A percentile compares a stretch with the other conserved stretches of the same genome.
Conservation (phyloP, 257 asterid species). For the Jacaranda copaia region DNA sequence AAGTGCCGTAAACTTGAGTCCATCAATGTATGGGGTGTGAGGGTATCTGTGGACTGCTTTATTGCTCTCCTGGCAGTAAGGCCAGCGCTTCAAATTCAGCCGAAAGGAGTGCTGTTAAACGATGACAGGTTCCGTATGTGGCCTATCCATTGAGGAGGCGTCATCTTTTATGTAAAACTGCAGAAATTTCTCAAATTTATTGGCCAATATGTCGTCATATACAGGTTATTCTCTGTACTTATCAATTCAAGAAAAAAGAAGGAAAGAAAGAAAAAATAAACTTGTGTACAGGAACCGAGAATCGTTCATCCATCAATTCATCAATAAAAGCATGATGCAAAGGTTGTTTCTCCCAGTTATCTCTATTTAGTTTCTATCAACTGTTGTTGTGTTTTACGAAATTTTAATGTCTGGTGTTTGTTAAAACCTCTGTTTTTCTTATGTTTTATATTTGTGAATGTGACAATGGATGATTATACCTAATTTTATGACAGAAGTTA, state of each 20-base stretch:
- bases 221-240: slow-evolving; percentile 26
- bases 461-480: no score
- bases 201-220: neutral
- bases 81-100: slow-evolving; percentile 74
- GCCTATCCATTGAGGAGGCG: slow-evolving; percentile 50
- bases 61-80: slow-evolving; percentile 60
- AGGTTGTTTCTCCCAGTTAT: neutral
- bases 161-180: neutral
- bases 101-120: slow-evolving; percentile 51
- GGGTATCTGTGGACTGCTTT: slow-evolving; percentile 70
- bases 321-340: no score
- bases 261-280: no score
- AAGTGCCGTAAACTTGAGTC: slow-evolving; percentile 72
- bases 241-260: neutral
- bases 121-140: slow-evolving; percentile 39
- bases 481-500: no score
- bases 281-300: no score
- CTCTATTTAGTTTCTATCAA: no score
- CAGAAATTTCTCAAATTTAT: neutral
- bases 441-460: no score
- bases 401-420: no score
- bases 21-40: slow-evolving; percentile 78
- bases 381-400: no score
- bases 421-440: no score
- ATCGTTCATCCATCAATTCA: no score